Conservation (phyloP, 495 filamentous ascomycete genomes). For the Annulohypoxylon stygium region DNA sequence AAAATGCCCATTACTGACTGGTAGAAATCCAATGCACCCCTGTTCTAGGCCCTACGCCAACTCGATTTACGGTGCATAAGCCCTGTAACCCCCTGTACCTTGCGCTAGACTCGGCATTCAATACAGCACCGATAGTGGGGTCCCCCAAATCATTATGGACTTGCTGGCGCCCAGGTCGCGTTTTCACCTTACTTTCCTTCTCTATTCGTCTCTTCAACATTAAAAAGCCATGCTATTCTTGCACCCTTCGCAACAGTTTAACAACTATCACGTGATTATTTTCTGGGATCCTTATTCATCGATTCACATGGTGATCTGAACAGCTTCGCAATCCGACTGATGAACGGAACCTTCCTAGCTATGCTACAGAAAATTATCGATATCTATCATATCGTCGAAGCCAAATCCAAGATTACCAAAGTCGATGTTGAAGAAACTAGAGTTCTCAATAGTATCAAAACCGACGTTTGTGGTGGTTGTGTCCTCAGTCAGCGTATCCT, state of each 20-base stretch:
- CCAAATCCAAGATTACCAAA: constrained; percentile 13
- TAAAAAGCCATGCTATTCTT: too few species aligned
- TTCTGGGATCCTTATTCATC: too few species aligned
- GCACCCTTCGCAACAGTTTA: too few species aligned
- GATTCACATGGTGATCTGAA: not conserved
- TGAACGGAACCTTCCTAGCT: not conserved
- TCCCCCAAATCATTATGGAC: not conserved
- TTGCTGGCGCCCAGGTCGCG: not conserved
- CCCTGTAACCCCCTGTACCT: not conserved
- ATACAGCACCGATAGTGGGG: not conserved
- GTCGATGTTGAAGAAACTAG: constrained; percentile 9
- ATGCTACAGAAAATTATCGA: constrained; percentile 27
- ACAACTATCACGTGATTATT: too few species aligned
- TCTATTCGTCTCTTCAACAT: not conserved
- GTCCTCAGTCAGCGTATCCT: constrained; percentile 4
- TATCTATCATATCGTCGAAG: constrained; percentile 35
- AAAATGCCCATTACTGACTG: not conserved
- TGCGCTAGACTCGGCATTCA: not conserved
- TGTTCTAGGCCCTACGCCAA: not conserved
- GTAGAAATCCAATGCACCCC: not conserved
- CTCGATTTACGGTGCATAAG: not conserved
- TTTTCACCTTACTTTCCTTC: not conserved
- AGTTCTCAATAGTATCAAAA: constrained; percentile 6
- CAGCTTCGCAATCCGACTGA: not conserved
- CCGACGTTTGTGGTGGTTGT: not conserved